Conservation (phyloP, 768 basidiomycete species). For the Kwoniella dendrophila region DNA sequence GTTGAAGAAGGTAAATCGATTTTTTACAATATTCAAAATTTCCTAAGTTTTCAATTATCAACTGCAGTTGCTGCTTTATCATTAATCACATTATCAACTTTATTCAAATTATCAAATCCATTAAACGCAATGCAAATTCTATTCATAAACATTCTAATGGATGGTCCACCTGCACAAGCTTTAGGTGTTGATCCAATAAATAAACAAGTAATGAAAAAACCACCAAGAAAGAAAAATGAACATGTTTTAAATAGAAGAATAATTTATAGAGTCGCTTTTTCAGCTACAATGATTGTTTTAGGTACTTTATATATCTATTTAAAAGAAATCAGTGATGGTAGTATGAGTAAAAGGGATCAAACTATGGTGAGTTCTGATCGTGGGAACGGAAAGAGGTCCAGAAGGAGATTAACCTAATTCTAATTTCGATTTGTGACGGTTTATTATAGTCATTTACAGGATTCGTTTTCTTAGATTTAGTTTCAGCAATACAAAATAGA, state of each 20-base stretch:
- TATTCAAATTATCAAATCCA: conserved; percentile 85
- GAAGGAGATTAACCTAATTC: neutral
- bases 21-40: conserved; percentile 98
- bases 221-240: conserved; percentile 89
- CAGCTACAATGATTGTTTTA: conserved; percentile 84
- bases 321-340: conserved; percentile 78
- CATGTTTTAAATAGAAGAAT: conserved; percentile 78
- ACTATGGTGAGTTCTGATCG: conserved; percentile 75
- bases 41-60: conserved; percentile 93
- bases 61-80: conserved; percentile 95
- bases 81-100: conserved; percentile 91
- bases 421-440: neutral
- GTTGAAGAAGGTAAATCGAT: conserved; percentile 97
- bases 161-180: conserved; percentile 95
- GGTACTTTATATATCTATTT: conserved; percentile 87
- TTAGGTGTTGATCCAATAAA: conserved; percentile 96
- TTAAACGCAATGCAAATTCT: conserved; percentile 98
- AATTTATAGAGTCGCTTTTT: conserved; percentile 81
- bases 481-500: conserved; percentile 91
- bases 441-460: conserved; percentile 83
- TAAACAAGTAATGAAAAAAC: conserved; percentile 85
- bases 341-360: conserved; percentile 82
- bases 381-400: neutral
- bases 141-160: conserved; percentile 99
- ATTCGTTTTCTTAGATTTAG: conserved; percentile 95